Evolutionary conservation across 768 basidiomycete species (phyloP).

Genomic region (Tephrocybe sp.): DNA sequence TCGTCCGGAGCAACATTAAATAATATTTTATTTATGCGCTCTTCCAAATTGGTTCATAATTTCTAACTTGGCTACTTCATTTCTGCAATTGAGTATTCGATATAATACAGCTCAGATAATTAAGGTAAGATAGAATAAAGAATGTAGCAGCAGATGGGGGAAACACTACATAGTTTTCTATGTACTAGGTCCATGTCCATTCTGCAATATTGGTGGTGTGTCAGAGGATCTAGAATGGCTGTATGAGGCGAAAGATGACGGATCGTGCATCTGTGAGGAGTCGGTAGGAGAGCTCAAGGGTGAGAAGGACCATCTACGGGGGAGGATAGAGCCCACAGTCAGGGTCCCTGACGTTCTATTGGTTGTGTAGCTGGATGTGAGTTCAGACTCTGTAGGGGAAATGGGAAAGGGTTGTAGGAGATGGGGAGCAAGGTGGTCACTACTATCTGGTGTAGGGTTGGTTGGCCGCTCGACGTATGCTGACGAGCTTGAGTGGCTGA

Average conservation of each 20-base stretch:
- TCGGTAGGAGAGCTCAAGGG: constrained; percentile 17
- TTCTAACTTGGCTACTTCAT: too few species aligned
- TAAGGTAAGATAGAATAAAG: constrained; percentile 8
- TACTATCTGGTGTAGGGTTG: constrained; percentile 56
- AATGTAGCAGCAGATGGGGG: neutral
- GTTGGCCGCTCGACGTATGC: constrained; percentile 34
- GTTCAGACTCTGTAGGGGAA: constrained; percentile 37
- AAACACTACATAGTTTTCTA: constrained; percentile 5
- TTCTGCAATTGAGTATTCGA: too few species aligned
- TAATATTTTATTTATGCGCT: constrained; percentile 5
- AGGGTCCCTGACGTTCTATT: constrained; percentile 33
- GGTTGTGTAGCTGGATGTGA: constrained; percentile 32
- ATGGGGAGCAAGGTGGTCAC: constrained; percentile 37
- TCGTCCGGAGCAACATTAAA: too few species aligned
- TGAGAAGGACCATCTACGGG: constrained; percentile 39
- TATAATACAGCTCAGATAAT: constrained; percentile 6
- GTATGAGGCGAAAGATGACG: constrained; percentile 12
- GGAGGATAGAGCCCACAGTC: constrained; percentile 38
- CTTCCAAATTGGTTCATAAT: too few species aligned
- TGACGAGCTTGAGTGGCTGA: constrained; percentile 10
- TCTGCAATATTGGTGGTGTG: neutral
- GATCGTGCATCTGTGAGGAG: constrained; percentile 17
- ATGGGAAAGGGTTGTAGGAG: constrained; percentile 46
- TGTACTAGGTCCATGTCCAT: constrained; percentile 5
- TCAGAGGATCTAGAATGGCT: constrained; percentile 7